Evolutionary conservation across 2,329 filamentous ascomycete species (phyloP).

Genomic region (Aspergillus novoparasiticus): DNA sequence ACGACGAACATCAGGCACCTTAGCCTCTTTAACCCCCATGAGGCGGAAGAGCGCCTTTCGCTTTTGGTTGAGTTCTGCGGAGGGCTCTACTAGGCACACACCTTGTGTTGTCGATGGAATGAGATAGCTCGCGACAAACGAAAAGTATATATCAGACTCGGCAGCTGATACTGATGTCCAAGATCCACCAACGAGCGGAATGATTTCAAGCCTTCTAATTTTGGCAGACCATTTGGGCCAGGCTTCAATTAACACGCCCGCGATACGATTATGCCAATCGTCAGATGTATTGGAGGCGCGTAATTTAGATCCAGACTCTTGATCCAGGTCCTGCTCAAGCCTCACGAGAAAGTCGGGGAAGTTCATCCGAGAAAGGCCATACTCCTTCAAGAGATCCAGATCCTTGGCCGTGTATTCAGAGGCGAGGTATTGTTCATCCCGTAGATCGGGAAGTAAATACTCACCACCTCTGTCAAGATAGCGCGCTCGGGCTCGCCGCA

Average conservation of each 20-base stretch:
- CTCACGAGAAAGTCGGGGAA: background rate
- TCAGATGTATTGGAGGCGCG: background rate
- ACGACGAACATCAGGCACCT: background rate
- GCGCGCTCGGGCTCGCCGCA: slow-evolving; percentile 2
- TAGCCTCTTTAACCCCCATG: slow-evolving; percentile 4
- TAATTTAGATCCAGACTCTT: slow-evolving; percentile 5
- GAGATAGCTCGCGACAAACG: background rate
- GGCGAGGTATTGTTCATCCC: slow-evolving; percentile 9
- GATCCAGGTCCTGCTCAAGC: slow-evolving; percentile 7
- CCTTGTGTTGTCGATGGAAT: background rate
- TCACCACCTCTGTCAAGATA: slow-evolving; percentile 10
- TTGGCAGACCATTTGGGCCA: background rate
- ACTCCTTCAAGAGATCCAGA: background rate
- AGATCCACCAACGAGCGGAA: background rate
- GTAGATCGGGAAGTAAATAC: slow-evolving; percentile 7
- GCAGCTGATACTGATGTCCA: background rate
- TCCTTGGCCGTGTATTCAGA: slow-evolving; percentile 1
- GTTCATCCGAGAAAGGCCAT: slow-evolving; percentile 5
- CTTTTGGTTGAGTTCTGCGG: background rate
- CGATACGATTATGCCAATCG: slow-evolving; percentile 15
- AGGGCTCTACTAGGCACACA: background rate
- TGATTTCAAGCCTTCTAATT: background rate
- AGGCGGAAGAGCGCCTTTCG: background rate
- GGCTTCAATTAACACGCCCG: background rate
- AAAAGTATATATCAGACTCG: background rate